Percentiles rank a stretch among this genome's conserved stretches.
phyloP scores from a whole-genome alignment of 2,329 filamentous ascomycete species.

The Hortaea sp. region DNA sequence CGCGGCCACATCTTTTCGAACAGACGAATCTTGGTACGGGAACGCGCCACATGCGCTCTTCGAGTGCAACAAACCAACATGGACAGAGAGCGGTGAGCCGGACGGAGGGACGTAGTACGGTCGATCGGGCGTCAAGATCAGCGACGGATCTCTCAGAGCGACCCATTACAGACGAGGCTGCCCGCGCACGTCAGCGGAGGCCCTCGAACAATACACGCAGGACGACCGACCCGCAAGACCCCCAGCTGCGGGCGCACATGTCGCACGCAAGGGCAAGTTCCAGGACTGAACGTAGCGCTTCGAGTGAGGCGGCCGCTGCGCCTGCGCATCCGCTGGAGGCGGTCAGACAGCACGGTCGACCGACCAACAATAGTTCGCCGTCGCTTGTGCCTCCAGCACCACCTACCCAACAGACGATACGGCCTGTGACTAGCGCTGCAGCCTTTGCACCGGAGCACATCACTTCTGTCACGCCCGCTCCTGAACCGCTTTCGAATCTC shows the following conservation, averaged over 20 bases:
- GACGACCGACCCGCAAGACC: constrained; percentile 27
- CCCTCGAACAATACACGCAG: constrained; percentile 36
- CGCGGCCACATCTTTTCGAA: constrained; percentile 36
- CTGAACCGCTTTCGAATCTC: constrained; percentile 32
- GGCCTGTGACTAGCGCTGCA: constrained; percentile 2
- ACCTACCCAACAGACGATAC: neutral
- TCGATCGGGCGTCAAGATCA: constrained; percentile 48
- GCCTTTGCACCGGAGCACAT: constrained; percentile 3
- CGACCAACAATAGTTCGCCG: constrained; percentile 11
- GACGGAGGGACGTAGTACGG: constrained; percentile 34
- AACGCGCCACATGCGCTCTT: constrained; percentile 33
- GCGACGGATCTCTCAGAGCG: constrained; percentile 50
- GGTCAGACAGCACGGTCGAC: constrained; percentile 4
- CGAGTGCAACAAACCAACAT: constrained; percentile 26
- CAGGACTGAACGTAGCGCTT: neutral
- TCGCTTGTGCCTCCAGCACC: constrained; percentile 4
- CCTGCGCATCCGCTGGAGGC: constrained; percentile 8
- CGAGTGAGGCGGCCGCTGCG: neutral
- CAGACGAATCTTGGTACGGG: constrained; percentile 25
- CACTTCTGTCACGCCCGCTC: constrained; percentile 1
- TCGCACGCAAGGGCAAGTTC: constrained; percentile 12
- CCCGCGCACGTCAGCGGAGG: constrained; percentile 23
- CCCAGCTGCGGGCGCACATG: constrained; percentile 11
- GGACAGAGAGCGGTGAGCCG: constrained; percentile 24
- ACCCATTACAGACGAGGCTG: constrained; percentile 20